phyloP scores from a whole-genome alignment of 225 moss, liverwort and hornwort species.

The Asterella californica region DNA sequence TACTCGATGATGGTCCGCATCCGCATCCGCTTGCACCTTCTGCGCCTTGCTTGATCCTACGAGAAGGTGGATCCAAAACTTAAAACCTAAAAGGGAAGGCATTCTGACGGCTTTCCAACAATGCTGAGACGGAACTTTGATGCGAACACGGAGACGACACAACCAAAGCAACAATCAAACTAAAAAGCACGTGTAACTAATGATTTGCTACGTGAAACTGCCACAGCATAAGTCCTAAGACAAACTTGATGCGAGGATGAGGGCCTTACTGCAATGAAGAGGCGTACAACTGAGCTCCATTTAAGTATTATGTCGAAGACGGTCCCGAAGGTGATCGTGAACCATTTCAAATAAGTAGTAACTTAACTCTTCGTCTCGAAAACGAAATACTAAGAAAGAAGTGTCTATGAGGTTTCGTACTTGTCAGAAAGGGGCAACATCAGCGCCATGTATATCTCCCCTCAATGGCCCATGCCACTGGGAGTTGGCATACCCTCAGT shows the following conservation, averaged over 20 bases:
- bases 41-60: constrained; percentile 94
- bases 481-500: no score
- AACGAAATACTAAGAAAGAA: no score
- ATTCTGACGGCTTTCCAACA: not conserved
- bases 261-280: constrained; percentile 77
- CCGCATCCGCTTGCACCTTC: constrained; percentile 74
- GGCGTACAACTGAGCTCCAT: constrained; percentile 68
- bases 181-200: not conserved
- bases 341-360: constrained; percentile 1
- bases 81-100: not conserved
- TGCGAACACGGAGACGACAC: not conserved
- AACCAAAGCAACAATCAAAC: not conserved
- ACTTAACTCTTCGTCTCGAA: not conserved
- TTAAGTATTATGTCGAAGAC: constrained; percentile 11
- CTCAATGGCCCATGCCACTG: no score
- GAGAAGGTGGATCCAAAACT: constrained; percentile 4
- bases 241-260: no score
- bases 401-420: not conserved
- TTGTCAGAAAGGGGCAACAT: not conserved
- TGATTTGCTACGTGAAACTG: not conserved
- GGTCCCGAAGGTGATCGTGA: constrained; percentile 23
- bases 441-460: no score
- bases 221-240: not conserved
- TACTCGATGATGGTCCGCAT: constrained; percentile 41
- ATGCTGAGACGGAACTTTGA: not conserved